These are phyloP conservation scores for Carex pumila DNA, from an alignment of 176 grass and related monocot species.

Conservation along the genomic window DNA sequence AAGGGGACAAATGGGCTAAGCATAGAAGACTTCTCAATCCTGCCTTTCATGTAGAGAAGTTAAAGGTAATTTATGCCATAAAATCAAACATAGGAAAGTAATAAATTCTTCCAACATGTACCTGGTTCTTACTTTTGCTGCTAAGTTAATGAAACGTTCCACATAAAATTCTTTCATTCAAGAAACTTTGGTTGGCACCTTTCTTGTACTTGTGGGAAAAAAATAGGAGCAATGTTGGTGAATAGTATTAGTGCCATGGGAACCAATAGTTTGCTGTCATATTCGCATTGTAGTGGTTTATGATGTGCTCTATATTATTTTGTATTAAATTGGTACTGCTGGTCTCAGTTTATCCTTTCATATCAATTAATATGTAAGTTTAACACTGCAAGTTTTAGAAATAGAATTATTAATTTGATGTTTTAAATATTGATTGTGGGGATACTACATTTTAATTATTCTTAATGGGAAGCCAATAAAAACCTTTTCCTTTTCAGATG, in stretches of 20 bases:
- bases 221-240: not conserved
- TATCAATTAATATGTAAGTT: not conserved
- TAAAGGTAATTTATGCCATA: conserved; percentile 41
- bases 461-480: not conserved
- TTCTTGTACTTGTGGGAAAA: not conserved
- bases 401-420: not conserved
- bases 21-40: conserved; percentile 69
- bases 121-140: not conserved
- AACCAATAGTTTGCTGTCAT: not conserved
- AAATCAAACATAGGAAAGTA: not conserved
- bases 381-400: not conserved
- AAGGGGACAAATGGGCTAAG: conserved; percentile 72
- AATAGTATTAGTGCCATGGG: not conserved
- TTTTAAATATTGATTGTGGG: not conserved
- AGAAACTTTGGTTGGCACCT: not conserved
- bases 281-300: not conserved
- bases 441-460: not conserved
- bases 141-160: not conserved
- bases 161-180: not conserved
- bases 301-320: not conserved
- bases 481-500: not conserved
- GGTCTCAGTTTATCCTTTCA: too few species aligned
- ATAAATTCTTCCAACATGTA: not conserved
- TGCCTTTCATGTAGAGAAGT: conserved; percentile 67
- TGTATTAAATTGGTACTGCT: not conserved